These are phyloP conservation scores for Teratosphaeria zuluensis DNA, from an alignment of 2,329 filamentous ascomycete genomes.

Conservation along the genomic window DNA sequence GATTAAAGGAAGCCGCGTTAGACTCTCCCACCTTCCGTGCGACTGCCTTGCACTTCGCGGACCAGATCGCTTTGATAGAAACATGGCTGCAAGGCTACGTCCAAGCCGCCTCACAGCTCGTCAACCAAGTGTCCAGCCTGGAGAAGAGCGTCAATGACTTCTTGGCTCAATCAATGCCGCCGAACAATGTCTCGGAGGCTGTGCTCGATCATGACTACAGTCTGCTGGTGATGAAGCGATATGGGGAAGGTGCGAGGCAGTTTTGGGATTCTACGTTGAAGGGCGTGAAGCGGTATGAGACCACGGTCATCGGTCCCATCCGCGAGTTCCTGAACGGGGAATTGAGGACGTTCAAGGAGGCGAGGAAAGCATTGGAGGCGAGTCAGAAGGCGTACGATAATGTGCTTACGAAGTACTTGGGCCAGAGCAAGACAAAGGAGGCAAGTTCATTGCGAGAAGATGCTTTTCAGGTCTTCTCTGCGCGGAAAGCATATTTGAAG, in stretches of 20 bases:
- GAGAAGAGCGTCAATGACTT: constrained; percentile 73
- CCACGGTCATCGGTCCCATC: constrained; percentile 70
- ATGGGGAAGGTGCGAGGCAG: constrained; percentile 76
- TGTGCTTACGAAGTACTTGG: constrained; percentile 69
- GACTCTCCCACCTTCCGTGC: constrained; percentile 94
- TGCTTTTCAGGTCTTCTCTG: constrained; percentile 90
- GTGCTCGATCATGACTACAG: constrained; percentile 94
- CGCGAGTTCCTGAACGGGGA: constrained; percentile 68
- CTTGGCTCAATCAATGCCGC: constrained; percentile 65
- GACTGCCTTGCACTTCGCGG: constrained; percentile 73
- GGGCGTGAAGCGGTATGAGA: constrained; percentile 68
- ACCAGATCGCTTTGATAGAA: constrained; percentile 85
- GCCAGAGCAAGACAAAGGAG: constrained; percentile 88
- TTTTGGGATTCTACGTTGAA: constrained; percentile 66
- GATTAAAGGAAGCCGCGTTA: constrained; percentile 86
- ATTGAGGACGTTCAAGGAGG: constrained; percentile 77
- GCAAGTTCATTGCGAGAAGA: constrained; percentile 84
- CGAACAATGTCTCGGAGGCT: constrained; percentile 65
- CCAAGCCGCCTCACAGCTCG: constrained; percentile 52
- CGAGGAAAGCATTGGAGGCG: constrained; percentile 62
- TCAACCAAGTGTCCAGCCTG: constrained; percentile 58
- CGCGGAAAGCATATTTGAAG: constrained; percentile 79
- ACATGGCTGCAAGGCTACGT: constrained; percentile 76
- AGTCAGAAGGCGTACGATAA: constrained; percentile 78
- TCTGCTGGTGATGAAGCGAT: constrained; percentile 71